A percentile compares a stretch with the other conserved stretches of the same genome.
These are phyloP conservation scores for Talaromyces thailandensis DNA, from an alignment of 495 filamentous ascomycete genomes.

Conservation along the genomic window DNA sequence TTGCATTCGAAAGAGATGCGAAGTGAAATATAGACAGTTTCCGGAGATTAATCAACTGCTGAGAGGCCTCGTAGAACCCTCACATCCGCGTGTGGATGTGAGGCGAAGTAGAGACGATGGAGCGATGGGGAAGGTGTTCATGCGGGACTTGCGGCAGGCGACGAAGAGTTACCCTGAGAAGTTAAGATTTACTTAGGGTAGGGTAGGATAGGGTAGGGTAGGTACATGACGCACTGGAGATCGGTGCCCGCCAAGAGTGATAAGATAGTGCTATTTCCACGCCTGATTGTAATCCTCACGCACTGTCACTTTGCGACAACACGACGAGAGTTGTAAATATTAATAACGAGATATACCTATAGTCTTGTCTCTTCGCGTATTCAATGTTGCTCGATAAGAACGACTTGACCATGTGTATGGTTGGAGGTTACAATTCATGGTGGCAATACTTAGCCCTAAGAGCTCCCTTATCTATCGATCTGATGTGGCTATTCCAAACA, in stretches of 20 bases:
- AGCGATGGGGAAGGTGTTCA: slow-evolving; percentile 1
- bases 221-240: slow-evolving; percentile 7
- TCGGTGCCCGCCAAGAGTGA: slow-evolving; percentile 4
- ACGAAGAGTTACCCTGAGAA: too few relatives aligned
- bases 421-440: background rate
- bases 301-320: background rate
- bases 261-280: background rate
- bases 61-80: background rate
- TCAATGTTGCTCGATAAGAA: background rate
- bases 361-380: background rate
- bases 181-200: too few relatives aligned
- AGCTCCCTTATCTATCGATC: background rate
- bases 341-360: background rate
- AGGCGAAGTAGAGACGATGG: slow-evolving; percentile 3
- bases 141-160: slow-evolving; percentile 1
- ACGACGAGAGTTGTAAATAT: background rate
- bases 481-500: background rate
- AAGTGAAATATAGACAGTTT: background rate
- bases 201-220: too few relatives aligned
- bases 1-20: slow-evolving; percentile 1
- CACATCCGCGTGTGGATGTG: slow-evolving; percentile 9
- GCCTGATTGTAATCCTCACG: background rate
- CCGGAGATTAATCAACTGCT: background rate
- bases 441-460: background rate
- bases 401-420: background rate